A percentile compares a stretch with the other conserved stretches of the same genome.
These are phyloP conservation scores for Trichoderma sp. DNA, from an alignment of 2,329 filamentous ascomycete species.

Conservation along the genomic window DNA sequence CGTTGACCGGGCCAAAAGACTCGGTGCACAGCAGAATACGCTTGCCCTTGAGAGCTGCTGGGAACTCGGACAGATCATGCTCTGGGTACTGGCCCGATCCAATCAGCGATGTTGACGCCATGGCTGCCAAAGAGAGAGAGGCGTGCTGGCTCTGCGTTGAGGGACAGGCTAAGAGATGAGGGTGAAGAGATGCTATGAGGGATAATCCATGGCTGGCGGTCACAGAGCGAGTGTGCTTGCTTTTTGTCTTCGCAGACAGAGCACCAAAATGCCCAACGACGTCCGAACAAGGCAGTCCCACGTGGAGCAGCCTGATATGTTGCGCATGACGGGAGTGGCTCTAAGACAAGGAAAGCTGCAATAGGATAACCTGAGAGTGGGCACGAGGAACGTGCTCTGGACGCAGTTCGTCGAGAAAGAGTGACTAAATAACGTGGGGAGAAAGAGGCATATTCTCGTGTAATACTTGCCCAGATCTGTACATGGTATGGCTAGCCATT, in stretches of 20 bases:
- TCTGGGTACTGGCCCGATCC: conserved; percentile 23
- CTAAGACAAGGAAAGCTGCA: conserved; percentile 23
- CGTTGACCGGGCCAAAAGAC: conserved; percentile 69
- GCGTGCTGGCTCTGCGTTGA: neutral
- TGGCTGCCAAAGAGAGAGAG: neutral
- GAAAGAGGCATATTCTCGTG: conserved; percentile 28
- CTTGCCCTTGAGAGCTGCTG: conserved; percentile 52
- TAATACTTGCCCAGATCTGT: conserved; percentile 11
- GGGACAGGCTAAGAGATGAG: neutral
- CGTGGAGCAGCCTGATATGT: conserved; percentile 5
- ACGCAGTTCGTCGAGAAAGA: conserved; percentile 30
- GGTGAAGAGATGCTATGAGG: neutral
- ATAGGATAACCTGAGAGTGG: conserved; percentile 26
- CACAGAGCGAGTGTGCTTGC: conserved; percentile 21
- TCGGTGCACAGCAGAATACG: conserved; percentile 66
- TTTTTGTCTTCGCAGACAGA: conserved; percentile 26
- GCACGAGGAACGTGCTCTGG: conserved; percentile 32
- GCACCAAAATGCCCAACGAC: neutral
- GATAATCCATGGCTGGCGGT: neutral
- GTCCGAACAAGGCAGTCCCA: neutral
- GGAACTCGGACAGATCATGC: conserved; percentile 46
- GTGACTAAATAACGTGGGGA: conserved; percentile 25
- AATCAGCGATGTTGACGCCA: conserved; percentile 18
- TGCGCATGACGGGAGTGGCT: conserved; percentile 15
- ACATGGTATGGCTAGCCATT: conserved; percentile 5